Evolutionary conservation across 2,329 filamentous ascomycete species (phyloP).

Genomic region (Trichoderma endophyticum): DNA sequence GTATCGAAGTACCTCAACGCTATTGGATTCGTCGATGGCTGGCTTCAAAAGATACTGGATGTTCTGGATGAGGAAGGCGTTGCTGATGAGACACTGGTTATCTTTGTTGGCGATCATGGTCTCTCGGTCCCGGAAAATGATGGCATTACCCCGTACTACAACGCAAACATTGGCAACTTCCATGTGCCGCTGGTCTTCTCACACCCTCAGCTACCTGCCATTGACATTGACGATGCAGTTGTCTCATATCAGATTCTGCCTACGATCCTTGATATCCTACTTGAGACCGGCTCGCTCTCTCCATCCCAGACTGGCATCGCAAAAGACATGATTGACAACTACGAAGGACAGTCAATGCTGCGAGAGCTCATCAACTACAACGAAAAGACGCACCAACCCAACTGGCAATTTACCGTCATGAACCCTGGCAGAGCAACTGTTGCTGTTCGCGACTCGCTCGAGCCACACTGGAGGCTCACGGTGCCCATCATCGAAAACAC

Average conservation of each 20-base stretch:
- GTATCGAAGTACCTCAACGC: slow-evolving; percentile 35
- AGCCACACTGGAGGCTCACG: slow-evolving; percentile 27
- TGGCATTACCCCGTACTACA: slow-evolving; percentile 32
- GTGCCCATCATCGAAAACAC: slow-evolving; percentile 27
- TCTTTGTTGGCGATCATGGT: slow-evolving; percentile 34
- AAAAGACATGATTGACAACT: slow-evolving; percentile 24
- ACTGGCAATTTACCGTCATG: slow-evolving; percentile 30
- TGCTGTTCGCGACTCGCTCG: slow-evolving; percentile 25
- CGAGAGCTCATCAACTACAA: slow-evolving; percentile 21
- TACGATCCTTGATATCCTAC: slow-evolving; percentile 33
- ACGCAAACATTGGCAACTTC: slow-evolving; percentile 33
- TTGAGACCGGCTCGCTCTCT: slow-evolving; percentile 31
- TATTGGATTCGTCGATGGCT: slow-evolving; percentile 30
- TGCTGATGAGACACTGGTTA: slow-evolving; percentile 32
- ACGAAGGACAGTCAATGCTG: slow-evolving; percentile 28
- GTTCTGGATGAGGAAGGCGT: slow-evolving; percentile 31
- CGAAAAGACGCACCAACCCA: slow-evolving; percentile 17
- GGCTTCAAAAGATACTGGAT: slow-evolving; percentile 31
- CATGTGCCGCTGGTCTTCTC: slow-evolving; percentile 33
- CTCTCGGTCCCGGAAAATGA: slow-evolving; percentile 33
- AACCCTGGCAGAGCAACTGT: slow-evolving; percentile 28
- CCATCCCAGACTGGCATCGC: slow-evolving; percentile 20
- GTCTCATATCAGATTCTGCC: slow-evolving; percentile 34
- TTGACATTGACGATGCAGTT: slow-evolving; percentile 33
- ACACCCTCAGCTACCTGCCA: slow-evolving; percentile 32